Percentiles rank a stretch among this genome's conserved stretches.
These are phyloP conservation scores for Beauveria varroae DNA, from an alignment of 2,329 filamentous ascomycete species.

Conservation along the genomic window DNA sequence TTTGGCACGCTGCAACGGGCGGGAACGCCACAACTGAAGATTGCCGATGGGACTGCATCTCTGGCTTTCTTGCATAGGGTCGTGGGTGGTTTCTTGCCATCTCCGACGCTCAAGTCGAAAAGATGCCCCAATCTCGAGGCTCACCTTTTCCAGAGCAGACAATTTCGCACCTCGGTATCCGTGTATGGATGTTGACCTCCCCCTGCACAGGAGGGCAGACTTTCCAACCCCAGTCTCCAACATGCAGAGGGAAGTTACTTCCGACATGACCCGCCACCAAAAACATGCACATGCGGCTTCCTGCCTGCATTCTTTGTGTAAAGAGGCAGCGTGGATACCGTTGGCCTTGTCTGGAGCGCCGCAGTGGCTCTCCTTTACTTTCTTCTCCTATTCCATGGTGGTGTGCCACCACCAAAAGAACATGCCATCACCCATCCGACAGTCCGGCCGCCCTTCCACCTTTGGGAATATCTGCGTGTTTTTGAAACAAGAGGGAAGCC, in stretches of 20 bases:
- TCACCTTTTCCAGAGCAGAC: too few relatives aligned
- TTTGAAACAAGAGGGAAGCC: neutral
- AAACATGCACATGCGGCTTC: neutral
- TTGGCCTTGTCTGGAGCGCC: too few relatives aligned
- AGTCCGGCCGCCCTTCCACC: neutral
- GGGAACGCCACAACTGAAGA: conserved; percentile 7
- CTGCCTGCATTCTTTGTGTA: too few relatives aligned
- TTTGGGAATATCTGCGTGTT: neutral
- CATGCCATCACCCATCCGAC: neutral
- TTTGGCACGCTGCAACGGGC: neutral
- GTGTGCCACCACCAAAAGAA: neutral
- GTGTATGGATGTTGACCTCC: too few relatives aligned
- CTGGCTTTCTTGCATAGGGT: neutral
- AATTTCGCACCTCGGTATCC: too few relatives aligned
- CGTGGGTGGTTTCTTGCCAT: neutral
- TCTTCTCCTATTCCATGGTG: neutral
- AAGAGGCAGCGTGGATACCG: too few relatives aligned
- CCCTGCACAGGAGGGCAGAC: too few relatives aligned
- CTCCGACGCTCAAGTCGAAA: neutral
- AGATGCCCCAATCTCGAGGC: neutral
- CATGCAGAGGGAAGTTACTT: neutral
- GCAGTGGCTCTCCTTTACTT: too few relatives aligned
- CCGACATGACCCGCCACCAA: neutral
- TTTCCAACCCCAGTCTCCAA: too few relatives aligned
- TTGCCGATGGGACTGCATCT: conserved; percentile 5